A percentile compares a stretch with the other conserved stretches of the same genome.
Conservation (phyloP, 2,329 filamentous ascomycete species). For the Whalleya microplaca region DNA sequence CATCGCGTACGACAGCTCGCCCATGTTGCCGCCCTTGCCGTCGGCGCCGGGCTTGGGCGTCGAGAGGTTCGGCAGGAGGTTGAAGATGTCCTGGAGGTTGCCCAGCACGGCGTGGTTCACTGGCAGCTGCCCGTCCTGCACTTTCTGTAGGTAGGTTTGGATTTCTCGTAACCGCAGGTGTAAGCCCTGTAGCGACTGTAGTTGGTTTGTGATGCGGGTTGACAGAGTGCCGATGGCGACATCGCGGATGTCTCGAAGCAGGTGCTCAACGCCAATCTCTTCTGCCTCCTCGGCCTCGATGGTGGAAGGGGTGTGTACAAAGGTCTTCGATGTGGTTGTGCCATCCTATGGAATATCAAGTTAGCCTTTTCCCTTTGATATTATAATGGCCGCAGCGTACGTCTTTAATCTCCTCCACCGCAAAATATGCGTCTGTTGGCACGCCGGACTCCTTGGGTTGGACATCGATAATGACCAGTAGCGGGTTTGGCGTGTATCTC, state of each 20-base stretch:
- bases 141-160: slow-evolving; percentile 92
- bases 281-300: slow-evolving; percentile 99
- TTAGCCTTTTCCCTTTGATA: slow-evolving; percentile 8
- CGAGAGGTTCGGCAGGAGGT: slow-evolving; percentile 92
- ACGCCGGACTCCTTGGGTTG: slow-evolving; percentile 98
- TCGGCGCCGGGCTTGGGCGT: slow-evolving; percentile 72
- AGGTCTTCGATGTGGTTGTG: slow-evolving; percentile 94
- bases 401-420: slow-evolving; percentile 99
- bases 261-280: slow-evolving; percentile 97
- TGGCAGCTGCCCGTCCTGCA: slow-evolving; percentile 87
- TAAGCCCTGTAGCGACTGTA: slow-evolving; percentile 94
- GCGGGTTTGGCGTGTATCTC: slow-evolving; percentile 93
- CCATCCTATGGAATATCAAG: slow-evolving; percentile 69
- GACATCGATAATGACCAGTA: slow-evolving; percentile 97
- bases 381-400: slow-evolving; percentile 54
- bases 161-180: slow-evolving; percentile 95
- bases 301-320: slow-evolving; percentile 96
- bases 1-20: slow-evolving; percentile 93
- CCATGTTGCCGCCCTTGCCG: slow-evolving; percentile 59
- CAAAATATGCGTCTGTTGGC: slow-evolving; percentile 98
- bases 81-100: slow-evolving; percentile 99
- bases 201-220: slow-evolving; percentile 94
- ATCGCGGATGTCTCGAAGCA: slow-evolving; percentile 96
- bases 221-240: slow-evolving; percentile 96
- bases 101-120: slow-evolving; percentile 97